Conservation (phyloP, 2,329 filamentous ascomycete genomes). For the Dichotomopilus funicola region DNA sequence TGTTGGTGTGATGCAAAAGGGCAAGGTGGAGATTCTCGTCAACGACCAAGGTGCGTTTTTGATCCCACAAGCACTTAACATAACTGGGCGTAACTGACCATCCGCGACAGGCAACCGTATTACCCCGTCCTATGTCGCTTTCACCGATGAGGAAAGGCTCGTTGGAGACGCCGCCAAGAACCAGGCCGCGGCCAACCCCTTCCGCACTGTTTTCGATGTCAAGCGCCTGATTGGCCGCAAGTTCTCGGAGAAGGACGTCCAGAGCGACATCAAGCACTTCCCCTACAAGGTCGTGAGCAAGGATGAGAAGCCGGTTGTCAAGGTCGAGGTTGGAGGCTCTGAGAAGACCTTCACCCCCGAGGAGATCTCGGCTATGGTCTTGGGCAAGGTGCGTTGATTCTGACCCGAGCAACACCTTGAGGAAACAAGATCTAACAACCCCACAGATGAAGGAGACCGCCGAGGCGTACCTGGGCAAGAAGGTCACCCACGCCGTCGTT, state of each 20-base stretch:
- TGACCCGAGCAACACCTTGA: conserved; percentile 92
- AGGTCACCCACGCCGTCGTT: conserved; percentile 93
- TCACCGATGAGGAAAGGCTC: conserved; percentile 94
- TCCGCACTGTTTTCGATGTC: conserved; percentile 93
- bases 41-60: conserved; percentile 64
- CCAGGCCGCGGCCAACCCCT: conserved; percentile 96
- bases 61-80: background rate
- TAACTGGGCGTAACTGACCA: conserved; percentile 6
- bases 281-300: conserved; percentile 94
- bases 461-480: conserved; percentile 89
- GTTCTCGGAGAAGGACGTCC: conserved; percentile 84
- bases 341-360: conserved; percentile 90
- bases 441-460: conserved; percentile 71
- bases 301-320: conserved; percentile 77
- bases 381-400: conserved; percentile 82
- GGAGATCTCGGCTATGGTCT: conserved; percentile 94
- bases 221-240: conserved; percentile 98
- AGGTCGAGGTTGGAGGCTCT: conserved; percentile 98
- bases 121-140: conserved; percentile 80
- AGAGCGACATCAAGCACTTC: conserved; percentile 99
- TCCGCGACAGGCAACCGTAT: conserved; percentile 59
- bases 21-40: conserved; percentile 90
- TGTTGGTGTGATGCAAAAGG: conserved; percentile 92
- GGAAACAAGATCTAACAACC: conserved; percentile 55
- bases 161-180: conserved; percentile 98